Evolutionary conservation across 2,329 filamentous ascomycete genomes (phyloP).

Genomic region (Polytolypa hystricis): DNA sequence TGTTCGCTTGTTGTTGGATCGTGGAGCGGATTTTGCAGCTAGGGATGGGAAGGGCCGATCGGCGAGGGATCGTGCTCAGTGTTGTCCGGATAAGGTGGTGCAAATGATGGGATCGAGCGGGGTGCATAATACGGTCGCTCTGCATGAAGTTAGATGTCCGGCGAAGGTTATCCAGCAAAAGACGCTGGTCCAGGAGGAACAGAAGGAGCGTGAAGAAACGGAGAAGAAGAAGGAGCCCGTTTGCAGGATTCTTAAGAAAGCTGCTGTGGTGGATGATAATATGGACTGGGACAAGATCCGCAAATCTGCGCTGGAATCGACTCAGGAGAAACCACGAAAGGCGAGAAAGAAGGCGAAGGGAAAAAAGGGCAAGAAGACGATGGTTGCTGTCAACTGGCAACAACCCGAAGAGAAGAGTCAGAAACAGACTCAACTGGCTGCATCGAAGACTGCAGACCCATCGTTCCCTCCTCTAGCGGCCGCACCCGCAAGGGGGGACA

Average conservation of each 20-base stretch:
- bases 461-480: too few relatives aligned
- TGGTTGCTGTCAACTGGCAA: too few relatives aligned
- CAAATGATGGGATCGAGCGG: neutral
- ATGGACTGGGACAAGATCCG: neutral
- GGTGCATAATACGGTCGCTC: neutral
- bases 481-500: too few relatives aligned
- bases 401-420: neutral
- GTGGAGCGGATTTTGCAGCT: neutral
- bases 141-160: neutral
- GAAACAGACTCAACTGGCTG: too few relatives aligned
- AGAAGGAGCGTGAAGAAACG: neutral
- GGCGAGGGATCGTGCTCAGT: neutral
- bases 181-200: neutral
- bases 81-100: neutral
- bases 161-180: neutral
- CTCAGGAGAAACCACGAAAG: too few relatives aligned
- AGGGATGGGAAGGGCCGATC: neutral
- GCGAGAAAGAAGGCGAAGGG: neutral
- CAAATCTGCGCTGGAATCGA: neutral
- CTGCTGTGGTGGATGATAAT: neutral
- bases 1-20: constrained; percentile 1
- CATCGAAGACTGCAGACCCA: too few relatives aligned
- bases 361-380: neutral
- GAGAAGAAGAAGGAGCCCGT: neutral
- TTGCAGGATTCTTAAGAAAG: too few relatives aligned